These are phyloP conservation scores for Cytospora schulzeri DNA, from an alignment of 2,329 filamentous ascomycete species.

Conservation along the genomic window DNA sequence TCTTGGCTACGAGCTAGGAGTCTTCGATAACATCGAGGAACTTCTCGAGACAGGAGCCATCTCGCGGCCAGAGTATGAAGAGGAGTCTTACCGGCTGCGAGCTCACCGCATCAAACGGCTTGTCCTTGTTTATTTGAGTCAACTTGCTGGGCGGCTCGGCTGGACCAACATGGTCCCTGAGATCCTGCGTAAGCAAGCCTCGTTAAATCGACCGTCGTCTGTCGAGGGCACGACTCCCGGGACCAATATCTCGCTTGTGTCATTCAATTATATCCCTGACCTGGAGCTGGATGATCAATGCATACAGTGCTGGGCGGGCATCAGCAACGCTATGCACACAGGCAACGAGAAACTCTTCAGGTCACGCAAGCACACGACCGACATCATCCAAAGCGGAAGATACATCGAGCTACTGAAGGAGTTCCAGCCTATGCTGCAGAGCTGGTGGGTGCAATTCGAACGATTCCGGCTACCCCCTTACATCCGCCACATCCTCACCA, in stretches of 20 bases:
- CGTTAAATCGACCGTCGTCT: constrained; percentile 51
- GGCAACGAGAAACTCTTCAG: constrained; percentile 88
- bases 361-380: constrained; percentile 83
- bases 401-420: constrained; percentile 81
- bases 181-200: constrained; percentile 57
- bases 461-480: constrained; percentile 68
- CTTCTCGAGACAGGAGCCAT: constrained; percentile 61
- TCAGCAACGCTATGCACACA: constrained; percentile 88
- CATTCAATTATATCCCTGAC: constrained; percentile 68
- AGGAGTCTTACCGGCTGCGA: constrained; percentile 75
- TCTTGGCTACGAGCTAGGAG: constrained; percentile 88
- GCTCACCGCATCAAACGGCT: constrained; percentile 82
- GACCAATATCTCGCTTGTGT: constrained; percentile 58
- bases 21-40: constrained; percentile 89
- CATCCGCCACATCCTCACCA: constrained; percentile 76
- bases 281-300: constrained; percentile 69
- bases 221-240: constrained; percentile 61
- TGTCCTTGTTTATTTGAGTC: constrained; percentile 86
- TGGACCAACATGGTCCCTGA: constrained; percentile 92
- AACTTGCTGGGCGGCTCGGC: constrained; percentile 88
- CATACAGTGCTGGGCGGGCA: constrained; percentile 89
- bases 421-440: constrained; percentile 75
- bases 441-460: constrained; percentile 84
- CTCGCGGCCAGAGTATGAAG: constrained; percentile 67
- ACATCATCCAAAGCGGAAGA: constrained; percentile 81